phyloP scores from a whole-genome alignment of 2,329 filamentous ascomycete genomes.

The Plectosphaerella sp. region DNA sequence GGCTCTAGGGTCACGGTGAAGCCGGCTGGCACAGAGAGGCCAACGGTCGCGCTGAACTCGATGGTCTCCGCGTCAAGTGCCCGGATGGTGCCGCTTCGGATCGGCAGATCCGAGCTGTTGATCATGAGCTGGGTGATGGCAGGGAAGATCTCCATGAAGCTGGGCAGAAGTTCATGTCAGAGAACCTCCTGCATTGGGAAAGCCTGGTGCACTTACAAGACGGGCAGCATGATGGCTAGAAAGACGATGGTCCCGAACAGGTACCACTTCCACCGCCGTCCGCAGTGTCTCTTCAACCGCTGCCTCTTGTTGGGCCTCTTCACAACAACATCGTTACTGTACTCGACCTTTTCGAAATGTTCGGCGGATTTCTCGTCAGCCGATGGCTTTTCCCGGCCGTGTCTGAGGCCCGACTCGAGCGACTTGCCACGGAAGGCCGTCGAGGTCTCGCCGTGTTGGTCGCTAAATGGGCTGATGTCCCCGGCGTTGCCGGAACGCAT shows the following conservation, averaged over 20 bases:
- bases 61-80: slow-evolving; percentile 25
- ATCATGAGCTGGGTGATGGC: slow-evolving; percentile 40
- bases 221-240: slow-evolving; percentile 37
- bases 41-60: slow-evolving; percentile 18
- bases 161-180: slow-evolving; percentile 11
- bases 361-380: not conserved
- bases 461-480: not conserved
- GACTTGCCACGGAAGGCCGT: not conserved
- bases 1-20: not conserved
- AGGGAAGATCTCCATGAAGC: slow-evolving; percentile 41
- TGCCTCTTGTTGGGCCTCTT: not conserved
- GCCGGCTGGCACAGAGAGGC: not conserved
- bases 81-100: slow-evolving; percentile 28
- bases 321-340: not conserved
- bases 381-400: not conserved
- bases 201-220: slow-evolving; percentile 31
- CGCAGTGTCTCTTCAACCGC: slow-evolving; percentile 28
- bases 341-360: not conserved
- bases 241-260: slow-evolving; percentile 33
- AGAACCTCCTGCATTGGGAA: not conserved
- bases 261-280: slow-evolving; percentile 39
- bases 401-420: not conserved
- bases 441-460: not conserved
- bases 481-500: not conserved
- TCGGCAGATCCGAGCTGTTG: slow-evolving; percentile 31